Evolutionary conservation across 768 basidiomycete genomes (phyloP).

Genomic region (Paxillus rubicundulus): DNA sequence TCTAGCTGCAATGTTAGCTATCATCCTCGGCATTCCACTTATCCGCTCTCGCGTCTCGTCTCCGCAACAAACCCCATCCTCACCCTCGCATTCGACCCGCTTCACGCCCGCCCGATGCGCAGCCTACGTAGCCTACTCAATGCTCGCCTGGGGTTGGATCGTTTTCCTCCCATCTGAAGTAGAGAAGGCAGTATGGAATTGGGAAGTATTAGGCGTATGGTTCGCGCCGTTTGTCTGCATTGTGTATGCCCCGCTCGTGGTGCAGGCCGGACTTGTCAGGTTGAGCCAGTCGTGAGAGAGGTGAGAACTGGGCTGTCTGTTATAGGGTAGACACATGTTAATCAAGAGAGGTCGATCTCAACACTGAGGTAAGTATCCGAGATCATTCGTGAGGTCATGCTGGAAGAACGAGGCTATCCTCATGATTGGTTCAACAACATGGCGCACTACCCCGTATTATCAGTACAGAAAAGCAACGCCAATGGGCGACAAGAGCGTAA

Average conservation of each 20-base stretch:
- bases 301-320: background rate
- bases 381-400: background rate
- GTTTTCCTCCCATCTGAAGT: conserved; percentile 44
- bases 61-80: background rate
- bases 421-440: background rate
- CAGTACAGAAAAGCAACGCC: background rate
- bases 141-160: conserved; percentile 61
- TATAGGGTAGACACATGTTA: background rate
- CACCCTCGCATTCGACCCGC: conserved; percentile 19
- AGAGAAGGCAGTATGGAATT: conserved; percentile 61
- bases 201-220: conserved; percentile 80
- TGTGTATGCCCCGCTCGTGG: conserved; percentile 71
- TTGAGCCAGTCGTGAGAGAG: conserved; percentile 21
- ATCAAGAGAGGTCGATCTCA: no score
- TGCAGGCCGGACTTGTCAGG: conserved; percentile 67
- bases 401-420: background rate
- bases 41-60: conserved; percentile 40
- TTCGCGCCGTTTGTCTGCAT: conserved; percentile 78
- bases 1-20: conserved; percentile 69
- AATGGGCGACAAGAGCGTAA: background rate
- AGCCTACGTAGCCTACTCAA: conserved; percentile 37
- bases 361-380: no score
- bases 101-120: conserved; percentile 17
- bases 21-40: conserved; percentile 67
- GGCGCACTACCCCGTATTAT: background rate